Evolutionary conservation across 805 yeast genomes (phyloP).

Genomic region (Clavispora carvajalis): DNA sequence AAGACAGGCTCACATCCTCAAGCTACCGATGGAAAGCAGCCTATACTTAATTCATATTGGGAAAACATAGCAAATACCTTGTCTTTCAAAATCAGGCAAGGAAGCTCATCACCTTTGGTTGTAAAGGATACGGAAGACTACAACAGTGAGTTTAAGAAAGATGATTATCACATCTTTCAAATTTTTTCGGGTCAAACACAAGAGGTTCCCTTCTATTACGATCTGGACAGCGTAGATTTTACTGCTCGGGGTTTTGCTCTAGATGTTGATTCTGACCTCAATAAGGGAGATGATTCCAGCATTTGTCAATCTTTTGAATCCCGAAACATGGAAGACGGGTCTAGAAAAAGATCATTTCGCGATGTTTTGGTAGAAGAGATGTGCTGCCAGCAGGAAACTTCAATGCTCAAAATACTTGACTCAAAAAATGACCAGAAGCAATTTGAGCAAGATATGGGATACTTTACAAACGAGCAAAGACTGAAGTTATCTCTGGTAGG

Average conservation of each 20-base stretch:
- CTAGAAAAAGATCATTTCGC: neutral
- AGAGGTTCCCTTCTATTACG: neutral
- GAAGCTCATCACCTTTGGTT: too few relatives aligned
- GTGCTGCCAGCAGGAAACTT: neutral
- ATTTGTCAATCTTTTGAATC: too few relatives aligned
- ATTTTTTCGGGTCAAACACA: too few relatives aligned
- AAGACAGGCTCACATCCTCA: conserved; percentile 8
- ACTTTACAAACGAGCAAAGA: neutral
- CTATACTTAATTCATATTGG: conserved; percentile 9
- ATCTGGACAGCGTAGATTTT: neutral
- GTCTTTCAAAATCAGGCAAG: too few relatives aligned
- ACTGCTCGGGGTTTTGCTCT: neutral
- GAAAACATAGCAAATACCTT: conserved; percentile 3
- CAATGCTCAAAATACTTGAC: neutral
- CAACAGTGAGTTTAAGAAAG: neutral
- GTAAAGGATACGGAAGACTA: neutral
- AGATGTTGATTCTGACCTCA: neutral
- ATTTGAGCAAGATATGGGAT: neutral
- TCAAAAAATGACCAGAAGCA: neutral
- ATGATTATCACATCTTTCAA: too few relatives aligned
- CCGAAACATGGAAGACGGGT: neutral
- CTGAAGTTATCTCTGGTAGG: neutral
- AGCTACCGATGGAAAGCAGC: conserved; percentile 8
- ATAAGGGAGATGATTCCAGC: too few relatives aligned
- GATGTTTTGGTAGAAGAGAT: conserved; percentile 1